Conservation (phyloP, 2,329 filamentous ascomycete genomes). For the Diaporthe sp. region DNA sequence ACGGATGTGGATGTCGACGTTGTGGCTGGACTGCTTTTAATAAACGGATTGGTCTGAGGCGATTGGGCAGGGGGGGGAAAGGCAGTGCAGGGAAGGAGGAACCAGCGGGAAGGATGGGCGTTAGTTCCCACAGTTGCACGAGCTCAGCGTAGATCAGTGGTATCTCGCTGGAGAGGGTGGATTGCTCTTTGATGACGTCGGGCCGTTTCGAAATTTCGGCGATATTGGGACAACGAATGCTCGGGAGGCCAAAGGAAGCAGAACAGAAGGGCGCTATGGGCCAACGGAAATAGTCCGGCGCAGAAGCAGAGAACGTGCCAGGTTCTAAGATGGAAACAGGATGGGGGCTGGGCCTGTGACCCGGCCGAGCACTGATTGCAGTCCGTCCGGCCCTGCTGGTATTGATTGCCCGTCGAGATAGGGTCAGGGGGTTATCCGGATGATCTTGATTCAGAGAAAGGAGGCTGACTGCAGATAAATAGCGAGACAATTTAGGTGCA, state of each 20-base stretch:
- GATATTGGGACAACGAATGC: slow-evolving; percentile 6
- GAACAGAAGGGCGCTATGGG: slow-evolving; percentile 1
- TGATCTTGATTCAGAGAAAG: slow-evolving; percentile 26
- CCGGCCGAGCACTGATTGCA: slow-evolving; percentile 22
- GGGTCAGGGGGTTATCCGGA: background rate
- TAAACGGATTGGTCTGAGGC: slow-evolving; percentile 11
- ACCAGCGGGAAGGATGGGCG: slow-evolving; percentile 8
- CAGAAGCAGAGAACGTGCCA: background rate
- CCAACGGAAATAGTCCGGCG: slow-evolving; percentile 23
- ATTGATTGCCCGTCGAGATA: background rate
- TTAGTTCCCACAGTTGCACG: slow-evolving; percentile 19
- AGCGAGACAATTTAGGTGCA: background rate
- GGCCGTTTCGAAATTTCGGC: slow-evolving; percentile 28
- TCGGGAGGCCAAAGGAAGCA: background rate
- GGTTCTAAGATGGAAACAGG: slow-evolving; percentile 18
- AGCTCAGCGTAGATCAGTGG: background rate
- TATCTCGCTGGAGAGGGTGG: slow-evolving; percentile 19
- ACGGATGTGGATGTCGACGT: slow-evolving; percentile 14
- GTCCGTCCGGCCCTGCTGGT: slow-evolving; percentile 12
- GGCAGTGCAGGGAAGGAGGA: slow-evolving; percentile 27
- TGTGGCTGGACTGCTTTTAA: slow-evolving; percentile 20
- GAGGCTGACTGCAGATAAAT: background rate
- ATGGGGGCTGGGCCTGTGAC: slow-evolving; percentile 1
- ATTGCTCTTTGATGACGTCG: slow-evolving; percentile 27
- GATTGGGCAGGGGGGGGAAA: slow-evolving; percentile 21